Base-by-base conservation (phyloP, 768 basidiomycete species). In the Russula abietina region DNA sequence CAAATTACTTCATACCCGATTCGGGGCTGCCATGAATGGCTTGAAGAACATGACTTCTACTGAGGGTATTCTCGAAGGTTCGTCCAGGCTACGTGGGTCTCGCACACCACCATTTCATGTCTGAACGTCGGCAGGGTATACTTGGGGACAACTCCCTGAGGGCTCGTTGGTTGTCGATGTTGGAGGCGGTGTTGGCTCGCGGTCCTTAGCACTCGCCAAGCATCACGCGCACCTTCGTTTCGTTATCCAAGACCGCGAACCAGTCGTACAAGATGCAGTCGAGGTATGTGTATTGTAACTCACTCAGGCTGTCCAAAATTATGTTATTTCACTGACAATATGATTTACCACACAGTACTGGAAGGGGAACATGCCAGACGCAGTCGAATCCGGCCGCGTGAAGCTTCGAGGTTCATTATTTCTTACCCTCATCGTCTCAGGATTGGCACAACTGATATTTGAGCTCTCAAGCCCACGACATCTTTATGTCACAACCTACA, bases 401-500 rank as follows among this genome's bases (percentile, higher is more conserved):
- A 26, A 26, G 16, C 61, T 71, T 24, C 54, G 70, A 60, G 65
- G 72, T 74, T 24, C 2, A 59, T 33, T 33, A 12, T 1, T 39
- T 26, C 16, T 24, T 17, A n/a, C 19, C 41, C 26, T 17, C 19
- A 24, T 36, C 39, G 1, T 24, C 50, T 67, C 4, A 33, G 16
- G 5, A 3, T n/a, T 36, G 14, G 9, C 3, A 46, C 10, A 5
- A 8, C 26, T 56, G 19, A 51, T 30, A 12, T 33, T 33, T 33
- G 33, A 12, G n/a, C 28, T n/a, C 17, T 16, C 39, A 53, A 55
- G 70, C 22, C 50, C 69, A 66, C 61, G 65, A 59, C 69, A 72
- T 62, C 71, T 72, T 63, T 67, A 70, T 33, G 68, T 73, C 65
- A 14, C 70, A 69, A 60, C 72, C 50, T 2, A 26, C 33, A 2